Evolutionary conservation across 192 early-diverging fungal genomes (phyloP), one percentile per base, ranked within the genome.

Genomic region (Globomyces pollinis-pini): DNA sequence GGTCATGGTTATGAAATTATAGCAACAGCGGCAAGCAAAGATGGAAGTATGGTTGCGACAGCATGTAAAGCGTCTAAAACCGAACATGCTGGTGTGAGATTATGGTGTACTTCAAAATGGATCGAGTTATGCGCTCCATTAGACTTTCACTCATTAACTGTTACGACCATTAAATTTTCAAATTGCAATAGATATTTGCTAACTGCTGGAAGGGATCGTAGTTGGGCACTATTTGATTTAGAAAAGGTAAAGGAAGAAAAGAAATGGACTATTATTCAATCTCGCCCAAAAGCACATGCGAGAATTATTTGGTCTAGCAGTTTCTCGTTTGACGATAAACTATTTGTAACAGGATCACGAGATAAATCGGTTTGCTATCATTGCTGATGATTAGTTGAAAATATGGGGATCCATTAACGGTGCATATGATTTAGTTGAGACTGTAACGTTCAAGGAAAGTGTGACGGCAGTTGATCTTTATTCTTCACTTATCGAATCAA

Each of bases 1-100:
- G 96, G 93, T n/a, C 96, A 98, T 72, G 86, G 85, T 2, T 95
- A 90, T 69, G 96, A 96, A 66, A 59, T 94, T n/a, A 81, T 88
- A 41, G 76, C 84, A 18, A 79, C 92, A 1, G 91, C 86, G 16
- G 81, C 86, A 0, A 74, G 79, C 1, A 83, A 83, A 62, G 69
- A 85, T 54, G 90, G 89, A 7, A 72, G 68, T 56, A 57, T 75
- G 42, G 70, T 94, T 0, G 93, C 93, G 0, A 84, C 89, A 0
- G 72, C 86, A 0, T 86, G 84, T 59, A 91, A 86, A 79, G 86
- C 87, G 16, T 58, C 80, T 16, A 84, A 79, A 11, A 56, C 83
- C 0, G 87, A 89, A 39, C 84, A 91, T 56, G 90, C 90, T 15
- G 72, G 71, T 0, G 75, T 91, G 23, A 74, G 88, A 28, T 61